Conservation (phyloP, 2,329 filamentous ascomycete species). For the Elsinoe arachidis region DNA sequence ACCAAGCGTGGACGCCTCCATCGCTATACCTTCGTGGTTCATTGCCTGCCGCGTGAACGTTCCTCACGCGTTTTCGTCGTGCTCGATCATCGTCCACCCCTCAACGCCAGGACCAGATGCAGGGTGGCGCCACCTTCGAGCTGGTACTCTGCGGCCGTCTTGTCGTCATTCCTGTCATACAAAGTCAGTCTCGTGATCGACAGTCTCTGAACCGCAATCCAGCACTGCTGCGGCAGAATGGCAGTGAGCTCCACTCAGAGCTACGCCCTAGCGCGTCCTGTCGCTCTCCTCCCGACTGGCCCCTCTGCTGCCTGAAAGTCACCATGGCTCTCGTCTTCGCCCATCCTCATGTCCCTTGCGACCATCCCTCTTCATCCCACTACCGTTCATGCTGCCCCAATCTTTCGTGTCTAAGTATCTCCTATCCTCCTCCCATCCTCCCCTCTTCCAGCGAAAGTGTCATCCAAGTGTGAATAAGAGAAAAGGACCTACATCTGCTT, state of each 20-base stretch:
- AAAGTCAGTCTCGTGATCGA: not conserved
- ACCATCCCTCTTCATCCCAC: too few relatives aligned
- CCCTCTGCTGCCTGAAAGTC: too few relatives aligned
- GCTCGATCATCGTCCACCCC: constrained; percentile 55
- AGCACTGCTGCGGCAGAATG: too few relatives aligned
- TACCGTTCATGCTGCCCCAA: too few relatives aligned
- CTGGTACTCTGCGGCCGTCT: constrained; percentile 80
- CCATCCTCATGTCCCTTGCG: too few relatives aligned
- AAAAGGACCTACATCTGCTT: constrained; percentile 75
- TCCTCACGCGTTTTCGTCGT: not conserved
- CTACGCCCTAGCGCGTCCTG: too few relatives aligned
- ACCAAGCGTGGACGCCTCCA: too few relatives aligned
- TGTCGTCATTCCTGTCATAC: constrained; percentile 75
- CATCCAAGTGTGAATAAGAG: not conserved
- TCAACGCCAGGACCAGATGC: constrained; percentile 87
- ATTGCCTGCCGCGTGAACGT: not conserved
- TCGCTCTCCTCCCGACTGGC: too few relatives aligned
- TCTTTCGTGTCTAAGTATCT: not conserved
- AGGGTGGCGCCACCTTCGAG: constrained; percentile 88
- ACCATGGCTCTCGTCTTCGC: too few relatives aligned
- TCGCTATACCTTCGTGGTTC: too few relatives aligned
- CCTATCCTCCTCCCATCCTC: not conserved
- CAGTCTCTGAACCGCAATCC: too few relatives aligned
- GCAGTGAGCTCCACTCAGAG: too few relatives aligned
- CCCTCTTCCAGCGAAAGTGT: not conserved